Evolutionary conservation across 257 asterid genomes (phyloP).

Genomic region (Cordia subcordata): DNA sequence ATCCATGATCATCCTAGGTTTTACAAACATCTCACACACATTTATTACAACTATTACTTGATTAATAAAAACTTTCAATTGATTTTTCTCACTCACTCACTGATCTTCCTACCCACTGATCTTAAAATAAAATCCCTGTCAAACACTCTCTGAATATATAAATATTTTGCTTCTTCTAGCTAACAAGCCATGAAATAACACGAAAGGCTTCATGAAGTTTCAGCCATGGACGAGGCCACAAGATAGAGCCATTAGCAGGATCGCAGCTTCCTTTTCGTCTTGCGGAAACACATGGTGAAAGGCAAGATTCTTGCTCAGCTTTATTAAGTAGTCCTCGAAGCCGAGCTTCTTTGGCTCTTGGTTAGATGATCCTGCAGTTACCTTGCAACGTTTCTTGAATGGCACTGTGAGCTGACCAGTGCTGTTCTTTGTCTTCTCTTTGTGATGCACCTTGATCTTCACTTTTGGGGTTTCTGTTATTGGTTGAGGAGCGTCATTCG

Average conservation of each 20-base stretch:
- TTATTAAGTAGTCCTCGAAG: slow-evolving; percentile 77
- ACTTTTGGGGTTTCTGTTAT: slow-evolving; percentile 10
- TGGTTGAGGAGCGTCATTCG: slow-evolving; percentile 19
- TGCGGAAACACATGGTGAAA: slow-evolving; percentile 76
- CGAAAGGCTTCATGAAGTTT: slow-evolving; percentile 1
- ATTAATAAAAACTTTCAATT: too few relatives aligned
- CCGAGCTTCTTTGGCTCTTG: slow-evolving; percentile 22
- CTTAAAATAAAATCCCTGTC: not conserved
- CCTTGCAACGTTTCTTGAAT: slow-evolving; percentile 54
- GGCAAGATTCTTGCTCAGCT: slow-evolving; percentile 60
- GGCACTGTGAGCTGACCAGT: slow-evolving; percentile 19
- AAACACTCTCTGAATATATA: too few relatives aligned
- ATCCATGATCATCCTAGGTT: slow-evolving; percentile 12
- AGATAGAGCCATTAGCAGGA: slow-evolving; percentile 88
- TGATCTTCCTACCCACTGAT: too few relatives aligned
- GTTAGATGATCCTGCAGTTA: slow-evolving; percentile 16
- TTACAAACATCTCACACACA: slow-evolving; percentile 17
- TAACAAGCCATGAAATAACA: not conserved
- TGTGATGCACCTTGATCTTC: slow-evolving; percentile 56
- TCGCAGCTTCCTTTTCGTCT: slow-evolving; percentile 94
- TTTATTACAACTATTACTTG: slow-evolving; percentile 21
- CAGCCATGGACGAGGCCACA: slow-evolving; percentile 78
- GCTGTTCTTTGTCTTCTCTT: slow-evolving; percentile 27
- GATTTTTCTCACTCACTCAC: not conserved
- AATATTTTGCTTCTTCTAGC: too few relatives aligned